Conservation (phyloP, 73 alveolate species). For the Stentor roeselii region DNA sequence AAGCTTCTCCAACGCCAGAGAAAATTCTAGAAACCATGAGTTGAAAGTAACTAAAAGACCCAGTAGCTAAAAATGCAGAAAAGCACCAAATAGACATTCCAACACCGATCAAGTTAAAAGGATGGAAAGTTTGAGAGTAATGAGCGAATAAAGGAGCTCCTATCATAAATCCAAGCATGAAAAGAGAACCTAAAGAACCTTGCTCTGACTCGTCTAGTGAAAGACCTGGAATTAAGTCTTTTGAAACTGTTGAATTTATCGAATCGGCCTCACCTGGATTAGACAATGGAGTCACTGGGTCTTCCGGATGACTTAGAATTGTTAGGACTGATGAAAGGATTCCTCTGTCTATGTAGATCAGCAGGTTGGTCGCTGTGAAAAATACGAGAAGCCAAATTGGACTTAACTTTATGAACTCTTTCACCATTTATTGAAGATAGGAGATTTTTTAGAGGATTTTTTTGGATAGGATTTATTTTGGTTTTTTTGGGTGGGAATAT, state of each 20-base stretch:
- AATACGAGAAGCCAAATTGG: neutral
- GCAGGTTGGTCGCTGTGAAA: neutral
- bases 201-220: neutral
- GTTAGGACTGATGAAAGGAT: slow-evolving; percentile 8
- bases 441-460: too few relatives aligned
- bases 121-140: slow-evolving; percentile 5
- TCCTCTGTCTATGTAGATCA: neutral
- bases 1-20: slow-evolving; percentile 22
- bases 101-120: neutral
- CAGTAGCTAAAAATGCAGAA: neutral
- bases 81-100: neutral
- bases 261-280: neutral
- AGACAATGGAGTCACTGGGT: neutral
- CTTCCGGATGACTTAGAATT: neutral
- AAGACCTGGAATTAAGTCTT: slow-evolving; percentile 2
- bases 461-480: too few relatives aligned
- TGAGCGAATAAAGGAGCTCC: slow-evolving; percentile 18
- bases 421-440: too few relatives aligned
- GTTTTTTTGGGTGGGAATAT: too few relatives aligned
- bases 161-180: slow-evolving; percentile 22
- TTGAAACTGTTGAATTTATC: neutral
- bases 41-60: neutral
- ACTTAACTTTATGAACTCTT: too few relatives aligned
- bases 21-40: neutral
- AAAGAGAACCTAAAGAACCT: slow-evolving; percentile 8